phyloP scores from a whole-genome alignment of 225 moss, liverwort and hornwort genomes.

The Polytrichum formosum region DNA sequence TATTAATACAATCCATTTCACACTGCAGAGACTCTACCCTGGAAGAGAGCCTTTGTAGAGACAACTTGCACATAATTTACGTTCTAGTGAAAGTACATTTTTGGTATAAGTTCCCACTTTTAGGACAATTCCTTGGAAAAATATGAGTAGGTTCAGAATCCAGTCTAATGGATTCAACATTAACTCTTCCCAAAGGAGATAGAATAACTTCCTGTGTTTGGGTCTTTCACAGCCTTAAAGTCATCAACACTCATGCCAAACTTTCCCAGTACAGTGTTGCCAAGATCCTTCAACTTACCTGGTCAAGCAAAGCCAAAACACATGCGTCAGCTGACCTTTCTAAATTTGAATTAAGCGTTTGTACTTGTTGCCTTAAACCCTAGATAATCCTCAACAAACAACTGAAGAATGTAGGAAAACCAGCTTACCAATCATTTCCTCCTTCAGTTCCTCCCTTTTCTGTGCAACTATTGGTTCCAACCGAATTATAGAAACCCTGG shows the following conservation, averaged over 20 bases:
- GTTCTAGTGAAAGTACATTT: no score
- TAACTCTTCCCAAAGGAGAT: slow-evolving; percentile 67
- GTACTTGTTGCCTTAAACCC: no score
- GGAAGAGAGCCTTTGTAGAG: no score
- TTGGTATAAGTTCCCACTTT: no score
- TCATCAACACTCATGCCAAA: slow-evolving; percentile 97
- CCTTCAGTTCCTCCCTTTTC: slow-evolving; percentile 89
- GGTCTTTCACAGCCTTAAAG: slow-evolving; percentile 93
- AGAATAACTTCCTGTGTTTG: slow-evolving; percentile 88
- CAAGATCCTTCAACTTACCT: slow-evolving; percentile 84
- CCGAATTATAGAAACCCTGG: slow-evolving; percentile 45
- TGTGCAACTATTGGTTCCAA: slow-evolving; percentile 78
- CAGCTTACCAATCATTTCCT: slow-evolving; percentile 73
- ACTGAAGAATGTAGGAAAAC: no score
- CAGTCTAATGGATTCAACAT: neutral
- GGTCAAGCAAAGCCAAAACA: slow-evolving; percentile 6
- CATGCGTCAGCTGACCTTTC: neutral
- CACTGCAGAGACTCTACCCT: no score
- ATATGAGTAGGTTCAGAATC: no score
- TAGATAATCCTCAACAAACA: no score
- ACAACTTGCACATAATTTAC: no score
- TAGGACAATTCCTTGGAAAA: no score
- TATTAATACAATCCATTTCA: no score
- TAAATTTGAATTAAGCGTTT: neutral
- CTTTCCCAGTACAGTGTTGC: slow-evolving; percentile 79